Evolutionary conservation across 2,329 filamentous ascomycete genomes (phyloP).

Genomic region (Claviceps spartinae): DNA sequence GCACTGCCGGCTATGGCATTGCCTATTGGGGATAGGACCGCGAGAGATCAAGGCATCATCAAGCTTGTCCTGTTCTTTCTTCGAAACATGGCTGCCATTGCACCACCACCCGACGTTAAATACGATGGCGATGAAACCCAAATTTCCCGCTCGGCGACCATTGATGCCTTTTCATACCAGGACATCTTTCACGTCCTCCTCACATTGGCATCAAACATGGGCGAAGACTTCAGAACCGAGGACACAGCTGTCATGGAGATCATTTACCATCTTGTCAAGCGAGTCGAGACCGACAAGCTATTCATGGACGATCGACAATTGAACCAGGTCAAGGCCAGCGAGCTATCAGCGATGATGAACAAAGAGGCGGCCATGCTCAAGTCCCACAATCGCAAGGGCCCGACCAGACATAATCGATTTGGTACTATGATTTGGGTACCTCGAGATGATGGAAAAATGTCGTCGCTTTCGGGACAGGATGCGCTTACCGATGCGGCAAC

Average conservation of each 20-base stretch:
- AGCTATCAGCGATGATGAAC: conserved; percentile 60
- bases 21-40: conserved; percentile 58
- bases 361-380: conserved; percentile 78
- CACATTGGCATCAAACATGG: conserved; percentile 82
- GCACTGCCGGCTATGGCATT: conserved; percentile 78
- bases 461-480: conserved; percentile 79
- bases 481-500: conserved; percentile 60
- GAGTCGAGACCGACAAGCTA: conserved; percentile 68
- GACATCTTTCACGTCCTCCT: conserved; percentile 78
- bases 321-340: conserved; percentile 53
- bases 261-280: conserved; percentile 84
- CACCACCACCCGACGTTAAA: conserved; percentile 55
- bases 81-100: conserved; percentile 77
- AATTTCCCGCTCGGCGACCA: conserved; percentile 73
- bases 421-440: conserved; percentile 97
- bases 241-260: conserved; percentile 86
- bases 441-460: conserved; percentile 69
- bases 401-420: conserved; percentile 83
- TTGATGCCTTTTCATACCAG: conserved; percentile 80
- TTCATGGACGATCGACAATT: conserved; percentile 72
- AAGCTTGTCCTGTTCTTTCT: conserved; percentile 81
- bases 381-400: conserved; percentile 61
- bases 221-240: conserved; percentile 81
- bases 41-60: conserved; percentile 82
- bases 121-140: conserved; percentile 83